A percentile compares a stretch with the other conserved stretches of the same genome.
These are phyloP conservation scores for Pichia membranifaciens DNA, from an alignment of 805 yeast genomes.

Conservation along the genomic window DNA sequence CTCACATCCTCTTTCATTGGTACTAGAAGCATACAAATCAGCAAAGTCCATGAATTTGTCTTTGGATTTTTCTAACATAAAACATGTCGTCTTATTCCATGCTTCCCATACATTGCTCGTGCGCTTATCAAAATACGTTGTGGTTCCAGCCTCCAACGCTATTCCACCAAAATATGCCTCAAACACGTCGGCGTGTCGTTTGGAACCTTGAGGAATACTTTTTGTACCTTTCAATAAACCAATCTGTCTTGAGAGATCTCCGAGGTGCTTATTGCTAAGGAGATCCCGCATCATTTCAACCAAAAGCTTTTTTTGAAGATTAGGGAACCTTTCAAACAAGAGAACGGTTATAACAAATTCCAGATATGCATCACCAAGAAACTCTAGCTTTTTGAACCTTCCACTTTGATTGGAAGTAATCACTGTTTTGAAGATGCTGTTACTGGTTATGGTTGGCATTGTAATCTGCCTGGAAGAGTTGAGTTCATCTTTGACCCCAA, in stretches of 20 bases:
- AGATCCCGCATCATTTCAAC: slow-evolving; percentile 51
- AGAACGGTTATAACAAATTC: slow-evolving; percentile 60
- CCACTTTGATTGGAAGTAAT: no score
- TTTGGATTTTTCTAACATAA: not conserved
- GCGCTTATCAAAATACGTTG: not conserved
- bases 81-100: not conserved
- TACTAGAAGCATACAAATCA: no score
- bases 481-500: no score
- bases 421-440: no score
- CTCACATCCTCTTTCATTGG: no score
- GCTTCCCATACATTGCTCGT: not conserved
- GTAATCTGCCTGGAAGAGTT: no score
- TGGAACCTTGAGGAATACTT: slow-evolving; percentile 42
- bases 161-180: slow-evolving; percentile 88
- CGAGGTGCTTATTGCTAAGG: slow-evolving; percentile 51
- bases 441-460: no score
- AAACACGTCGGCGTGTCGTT: slow-evolving; percentile 74
- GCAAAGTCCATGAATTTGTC: not conserved
- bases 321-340: slow-evolving; percentile 58
- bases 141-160: slow-evolving; percentile 1
- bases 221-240: slow-evolving; percentile 34
- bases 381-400: slow-evolving; percentile 23
- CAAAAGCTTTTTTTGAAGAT: slow-evolving; percentile 64
- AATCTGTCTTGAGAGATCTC: slow-evolving; percentile 42
- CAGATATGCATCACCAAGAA: slow-evolving; percentile 76